A percentile compares a stretch with the other conserved stretches of the same genome.
Conservation (phyloP, 2,329 filamentous ascomycete genomes). For the Westerdykella ornata region DNA sequence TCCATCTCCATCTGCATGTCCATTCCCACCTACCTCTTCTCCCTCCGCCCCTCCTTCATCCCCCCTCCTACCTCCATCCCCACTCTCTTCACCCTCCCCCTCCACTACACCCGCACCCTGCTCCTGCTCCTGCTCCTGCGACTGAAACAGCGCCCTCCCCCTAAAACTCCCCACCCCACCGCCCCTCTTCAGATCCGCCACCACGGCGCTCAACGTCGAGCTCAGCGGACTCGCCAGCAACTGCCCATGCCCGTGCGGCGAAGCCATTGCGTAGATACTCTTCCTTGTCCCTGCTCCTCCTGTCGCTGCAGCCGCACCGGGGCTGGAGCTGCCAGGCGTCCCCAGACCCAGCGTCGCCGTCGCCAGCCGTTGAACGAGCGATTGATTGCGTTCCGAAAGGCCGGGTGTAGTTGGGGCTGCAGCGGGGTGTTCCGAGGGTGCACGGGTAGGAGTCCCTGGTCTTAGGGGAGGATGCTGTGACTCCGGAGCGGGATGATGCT, state of each 20-base stretch:
- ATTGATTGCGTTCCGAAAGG: too few relatives aligned
- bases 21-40: background rate
- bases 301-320: too few relatives aligned
- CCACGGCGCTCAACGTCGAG: slow-evolving; percentile 55
- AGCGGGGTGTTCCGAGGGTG: too few relatives aligned
- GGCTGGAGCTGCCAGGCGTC: too few relatives aligned
- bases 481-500: too few relatives aligned
- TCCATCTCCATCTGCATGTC: background rate
- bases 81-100: background rate
- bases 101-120: slow-evolving; percentile 1
- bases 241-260: slow-evolving; percentile 38
- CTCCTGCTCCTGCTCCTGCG: slow-evolving; percentile 1
- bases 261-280: slow-evolving; percentile 8
- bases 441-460: too few relatives aligned
- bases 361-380: too few relatives aligned
- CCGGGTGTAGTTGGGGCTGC: too few relatives aligned
- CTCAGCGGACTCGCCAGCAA: slow-evolving; percentile 57
- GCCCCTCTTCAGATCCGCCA: slow-evolving; percentile 58
- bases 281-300: too few relatives aligned
- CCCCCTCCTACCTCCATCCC: too few relatives aligned
- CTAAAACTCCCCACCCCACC: slow-evolving; percentile 27
- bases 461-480: too few relatives aligned
- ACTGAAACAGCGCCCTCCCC: background rate
- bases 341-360: too few relatives aligned
- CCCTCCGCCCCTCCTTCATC: background rate